Percentiles rank a stretch among this genome's conserved stretches.
phyloP scores from a whole-genome alignment of 2,329 filamentous ascomycete species.

The Beauveria asiatica region DNA sequence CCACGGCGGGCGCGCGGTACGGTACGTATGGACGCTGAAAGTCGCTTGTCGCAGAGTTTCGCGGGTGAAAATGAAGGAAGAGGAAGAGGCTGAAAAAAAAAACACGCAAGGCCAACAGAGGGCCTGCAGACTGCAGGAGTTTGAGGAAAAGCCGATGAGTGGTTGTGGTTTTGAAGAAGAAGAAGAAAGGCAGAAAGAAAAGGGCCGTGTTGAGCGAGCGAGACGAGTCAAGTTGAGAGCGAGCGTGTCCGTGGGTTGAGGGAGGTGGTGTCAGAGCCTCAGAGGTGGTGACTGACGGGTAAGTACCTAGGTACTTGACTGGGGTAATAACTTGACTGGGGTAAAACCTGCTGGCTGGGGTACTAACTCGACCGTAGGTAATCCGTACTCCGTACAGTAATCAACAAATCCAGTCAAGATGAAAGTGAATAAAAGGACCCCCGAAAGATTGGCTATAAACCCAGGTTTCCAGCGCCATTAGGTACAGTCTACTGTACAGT shows the following conservation, averaged over 20 bases:
- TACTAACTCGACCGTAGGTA: too few species aligned
- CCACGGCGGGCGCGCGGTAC: neutral
- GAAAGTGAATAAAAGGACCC: neutral
- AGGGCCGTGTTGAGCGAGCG: neutral
- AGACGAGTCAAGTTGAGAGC: conserved; percentile 5
- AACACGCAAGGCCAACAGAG: conserved; percentile 10
- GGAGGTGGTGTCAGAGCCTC: neutral
- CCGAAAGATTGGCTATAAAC: neutral
- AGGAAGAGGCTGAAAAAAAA: neutral
- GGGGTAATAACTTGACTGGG: neutral
- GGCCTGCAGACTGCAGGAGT: conserved; percentile 2
- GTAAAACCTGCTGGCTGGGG: too few species aligned
- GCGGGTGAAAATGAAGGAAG: neutral
- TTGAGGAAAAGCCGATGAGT: conserved; percentile 1
- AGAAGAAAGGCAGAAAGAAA: neutral
- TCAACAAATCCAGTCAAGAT: too few species aligned
- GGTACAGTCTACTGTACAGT: too few species aligned
- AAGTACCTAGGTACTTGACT: neutral
- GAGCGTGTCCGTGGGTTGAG: neutral
- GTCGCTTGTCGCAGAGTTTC: neutral
- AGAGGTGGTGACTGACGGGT: neutral
- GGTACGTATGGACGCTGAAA: neutral
- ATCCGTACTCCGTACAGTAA: neutral
- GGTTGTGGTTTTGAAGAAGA: neutral
- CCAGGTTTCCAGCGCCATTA: neutral